These are phyloP conservation scores for Fusarium proliferatum DNA, from an alignment of 2,329 filamentous ascomycete species.

Conservation along the genomic window DNA sequence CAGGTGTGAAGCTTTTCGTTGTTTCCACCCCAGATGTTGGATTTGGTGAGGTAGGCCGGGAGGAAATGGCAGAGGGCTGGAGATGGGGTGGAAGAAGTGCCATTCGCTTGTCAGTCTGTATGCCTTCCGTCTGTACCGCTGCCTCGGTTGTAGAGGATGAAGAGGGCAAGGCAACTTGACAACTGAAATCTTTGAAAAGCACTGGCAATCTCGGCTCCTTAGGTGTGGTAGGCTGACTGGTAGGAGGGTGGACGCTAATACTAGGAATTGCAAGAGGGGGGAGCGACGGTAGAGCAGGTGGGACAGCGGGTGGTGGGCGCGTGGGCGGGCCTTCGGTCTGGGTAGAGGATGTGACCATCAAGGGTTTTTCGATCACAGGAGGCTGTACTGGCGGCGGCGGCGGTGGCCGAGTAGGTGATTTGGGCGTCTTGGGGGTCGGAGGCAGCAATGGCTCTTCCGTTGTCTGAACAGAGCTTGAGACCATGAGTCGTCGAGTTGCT, in stretches of 20 bases:
- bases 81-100: constrained; percentile 81
- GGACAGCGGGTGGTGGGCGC: background rate
- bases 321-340: constrained; percentile 63
- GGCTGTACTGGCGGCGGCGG: constrained; percentile 48
- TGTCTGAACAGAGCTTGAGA: constrained; percentile 73
- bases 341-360: constrained; percentile 67
- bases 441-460: constrained; percentile 71
- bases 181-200: constrained; percentile 82
- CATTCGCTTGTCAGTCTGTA: constrained; percentile 82
- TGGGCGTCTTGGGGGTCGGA: constrained; percentile 66
- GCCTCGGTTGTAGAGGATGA: constrained; percentile 47
- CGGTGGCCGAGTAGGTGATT: constrained; percentile 55
- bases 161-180: constrained; percentile 71
- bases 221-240: constrained; percentile 83
- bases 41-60: constrained; percentile 67
- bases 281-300: constrained; percentile 42
- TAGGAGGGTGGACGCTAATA: constrained; percentile 91
- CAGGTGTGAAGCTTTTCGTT: constrained; percentile 61
- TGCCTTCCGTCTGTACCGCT: constrained; percentile 86
- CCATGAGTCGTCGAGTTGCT: constrained; percentile 61
- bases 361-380: constrained; percentile 50
- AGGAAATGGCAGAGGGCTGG: constrained; percentile 79
- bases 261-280: constrained; percentile 74
- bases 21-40: constrained; percentile 44
- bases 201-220: constrained; percentile 80